Base-by-base conservation (phyloP, 1,284 basidiomycete species). In the Agaricales sp. region DNA sequence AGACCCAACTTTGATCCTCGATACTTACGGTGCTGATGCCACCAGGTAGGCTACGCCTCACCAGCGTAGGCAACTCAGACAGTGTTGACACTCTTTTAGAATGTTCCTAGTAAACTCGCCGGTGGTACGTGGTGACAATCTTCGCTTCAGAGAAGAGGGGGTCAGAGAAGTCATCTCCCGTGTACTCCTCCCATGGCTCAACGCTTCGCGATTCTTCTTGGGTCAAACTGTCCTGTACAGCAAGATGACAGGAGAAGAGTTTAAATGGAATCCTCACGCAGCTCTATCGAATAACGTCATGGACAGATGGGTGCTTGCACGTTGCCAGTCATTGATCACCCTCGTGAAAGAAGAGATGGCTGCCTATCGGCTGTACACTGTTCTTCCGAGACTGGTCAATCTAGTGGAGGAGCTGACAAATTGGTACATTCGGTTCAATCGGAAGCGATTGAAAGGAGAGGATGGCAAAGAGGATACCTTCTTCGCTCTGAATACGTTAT, bases 381-480 rank as follows among this genome's bases (percentile, higher is more conserved):
- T 99, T 68, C 92, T 97, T 53, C 92, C 93, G n/a, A 80, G 91
- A 23, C 72, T 99, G 49, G 74, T 98, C 51, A 88, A 91, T 55
- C 82, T 99, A 53, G 80, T 99, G 44, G 92, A 96, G 58, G 96
- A 99, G 67, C 75, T 99, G 52, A 99, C 96, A 45, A 99, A 99
- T 66, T 98, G 95, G 94, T 99, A 99, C 69, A 99, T 99, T 61
- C 92, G 96, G 49, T 99, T 99, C 76, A 99, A 99, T 69, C 84
- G 96, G 51, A 85, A 86, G 56, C 80, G 96, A 23, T 72, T 99
- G 52, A 99, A 99, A 75, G 96, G 96, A 45, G 91, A 96, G 65
- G 88, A 92, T 60, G 91, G 95, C 3, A 73, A 78, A 51, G 87
- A 93, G 58, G 95, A 99, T 62, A 95, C 94, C 6, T 63, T 85